phyloP scores from a whole-genome alignment of 768 basidiomycete genomes.

The Boletus fagicola region DNA sequence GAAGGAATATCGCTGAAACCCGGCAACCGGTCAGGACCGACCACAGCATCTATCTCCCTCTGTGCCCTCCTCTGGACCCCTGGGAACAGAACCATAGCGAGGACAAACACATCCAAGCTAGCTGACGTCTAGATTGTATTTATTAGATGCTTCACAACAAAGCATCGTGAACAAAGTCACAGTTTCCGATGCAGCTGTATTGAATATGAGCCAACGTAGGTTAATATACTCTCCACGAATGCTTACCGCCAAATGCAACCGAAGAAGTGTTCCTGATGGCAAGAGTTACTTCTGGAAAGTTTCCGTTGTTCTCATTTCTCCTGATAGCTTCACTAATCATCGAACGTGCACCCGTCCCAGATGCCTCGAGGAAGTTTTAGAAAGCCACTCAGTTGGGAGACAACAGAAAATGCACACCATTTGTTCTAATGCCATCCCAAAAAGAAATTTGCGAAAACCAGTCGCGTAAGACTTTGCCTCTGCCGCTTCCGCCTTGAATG shows the following conservation, averaged over 20 bases:
- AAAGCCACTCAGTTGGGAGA: neutral
- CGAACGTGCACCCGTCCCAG: conserved; percentile 15
- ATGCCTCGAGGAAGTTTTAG: conserved; percentile 10
- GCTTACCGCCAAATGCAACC: conserved; percentile 24
- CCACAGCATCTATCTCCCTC: conserved; percentile 23
- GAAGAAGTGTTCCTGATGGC: conserved; percentile 23
- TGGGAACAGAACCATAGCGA: conserved; percentile 30
- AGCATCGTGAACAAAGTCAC: conserved; percentile 5
- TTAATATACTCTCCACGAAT: neutral
- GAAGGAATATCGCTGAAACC: conserved; percentile 22
- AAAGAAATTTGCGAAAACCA: conserved; percentile 23
- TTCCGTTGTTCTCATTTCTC: conserved; percentile 20
- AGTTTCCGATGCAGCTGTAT: conserved; percentile 27
- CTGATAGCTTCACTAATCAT: conserved; percentile 23
- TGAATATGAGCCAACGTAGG: neutral
- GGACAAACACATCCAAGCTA: conserved; percentile 25
- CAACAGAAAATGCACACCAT: conserved; percentile 14
- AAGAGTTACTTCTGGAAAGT: conserved; percentile 19
- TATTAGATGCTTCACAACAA: neutral
- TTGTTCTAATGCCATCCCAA: conserved; percentile 21
- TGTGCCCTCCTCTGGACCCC: conserved; percentile 25
- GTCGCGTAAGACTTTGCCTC: conserved; percentile 11
- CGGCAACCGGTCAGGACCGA: conserved; percentile 23
- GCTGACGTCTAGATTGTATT: conserved; percentile 18
- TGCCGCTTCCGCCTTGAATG: conserved; percentile 22